Conservation (phyloP, 108 stramenopile species). For the Poteriospumella lacustris region DNA sequence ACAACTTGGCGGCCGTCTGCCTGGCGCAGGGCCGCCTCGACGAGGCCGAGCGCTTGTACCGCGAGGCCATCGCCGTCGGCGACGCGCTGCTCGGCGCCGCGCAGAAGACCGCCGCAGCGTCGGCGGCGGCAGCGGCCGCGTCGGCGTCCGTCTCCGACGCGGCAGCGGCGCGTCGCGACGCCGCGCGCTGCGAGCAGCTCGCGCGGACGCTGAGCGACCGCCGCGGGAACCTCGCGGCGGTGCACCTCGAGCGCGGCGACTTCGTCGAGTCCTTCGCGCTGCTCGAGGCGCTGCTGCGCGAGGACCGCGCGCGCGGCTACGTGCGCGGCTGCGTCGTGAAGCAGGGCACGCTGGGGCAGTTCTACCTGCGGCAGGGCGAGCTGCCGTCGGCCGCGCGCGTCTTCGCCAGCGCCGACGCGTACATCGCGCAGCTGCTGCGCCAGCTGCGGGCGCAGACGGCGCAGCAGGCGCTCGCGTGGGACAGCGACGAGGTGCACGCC, state of each 20-base stretch:
- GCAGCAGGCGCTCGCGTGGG: background rate
- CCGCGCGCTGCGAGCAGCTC: background rate
- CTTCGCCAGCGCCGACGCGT: background rate
- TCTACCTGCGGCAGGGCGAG: background rate
- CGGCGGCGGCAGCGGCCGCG: too few species aligned
- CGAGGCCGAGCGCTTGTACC: background rate
- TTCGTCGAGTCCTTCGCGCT: background rate
- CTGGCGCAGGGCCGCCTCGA: background rate
- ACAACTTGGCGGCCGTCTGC: constrained; percentile 1
- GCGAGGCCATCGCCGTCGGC: background rate
- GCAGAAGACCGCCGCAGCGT: background rate
- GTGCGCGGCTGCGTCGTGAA: background rate
- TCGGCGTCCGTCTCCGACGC: too few species aligned
- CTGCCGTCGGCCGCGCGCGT: background rate
- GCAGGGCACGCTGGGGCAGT: background rate
- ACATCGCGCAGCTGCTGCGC: background rate
- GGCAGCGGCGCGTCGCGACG: too few species aligned
- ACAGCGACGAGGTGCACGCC: background rate
- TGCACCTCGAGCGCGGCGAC: background rate
- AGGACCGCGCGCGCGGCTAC: background rate
- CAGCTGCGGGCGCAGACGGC: background rate
- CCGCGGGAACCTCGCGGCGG: background rate
- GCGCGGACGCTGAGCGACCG: background rate
- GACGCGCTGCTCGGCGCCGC: background rate
- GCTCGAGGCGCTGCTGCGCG: background rate